Conservation (phyloP, 2,329 filamentous ascomycete genomes). For the Aciculosporium take region DNA sequence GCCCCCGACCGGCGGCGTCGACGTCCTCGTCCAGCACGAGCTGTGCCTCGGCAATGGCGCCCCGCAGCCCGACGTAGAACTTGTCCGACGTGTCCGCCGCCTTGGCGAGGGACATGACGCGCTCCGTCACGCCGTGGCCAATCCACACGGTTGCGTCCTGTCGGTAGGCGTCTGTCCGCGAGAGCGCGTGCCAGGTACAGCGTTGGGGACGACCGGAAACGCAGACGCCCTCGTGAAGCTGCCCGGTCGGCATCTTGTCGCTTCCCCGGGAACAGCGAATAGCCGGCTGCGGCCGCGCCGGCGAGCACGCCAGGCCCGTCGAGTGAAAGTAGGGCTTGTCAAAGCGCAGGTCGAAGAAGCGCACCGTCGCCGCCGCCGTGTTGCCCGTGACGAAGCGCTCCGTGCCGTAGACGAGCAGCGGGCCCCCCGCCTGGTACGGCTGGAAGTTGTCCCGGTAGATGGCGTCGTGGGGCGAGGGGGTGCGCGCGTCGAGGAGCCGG, state of each 20-base stretch:
- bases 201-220: slow-evolving; percentile 15
- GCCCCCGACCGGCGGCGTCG: slow-evolving; percentile 9
- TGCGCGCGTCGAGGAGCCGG: slow-evolving; percentile 36
- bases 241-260: slow-evolving; percentile 2
- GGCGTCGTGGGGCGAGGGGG: slow-evolving; percentile 29
- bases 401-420: slow-evolving; percentile 34
- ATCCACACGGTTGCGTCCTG: slow-evolving; percentile 36
- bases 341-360: slow-evolving; percentile 41
- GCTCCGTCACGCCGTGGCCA: slow-evolving; percentile 17
- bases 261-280: not conserved
- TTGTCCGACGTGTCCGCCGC: slow-evolving; percentile 30
- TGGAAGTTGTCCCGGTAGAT: slow-evolving; percentile 41
- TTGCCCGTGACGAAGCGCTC: slow-evolving; percentile 38
- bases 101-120: slow-evolving; percentile 33
- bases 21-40: slow-evolving; percentile 16
- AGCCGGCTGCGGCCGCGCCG: not conserved
- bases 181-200: slow-evolving; percentile 36
- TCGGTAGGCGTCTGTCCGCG: slow-evolving; percentile 28
- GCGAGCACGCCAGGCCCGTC: slow-evolving; percentile 30
- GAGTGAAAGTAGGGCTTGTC: slow-evolving; percentile 34
- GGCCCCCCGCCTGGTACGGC: slow-evolving; percentile 28
- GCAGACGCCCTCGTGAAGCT: slow-evolving; percentile 19
- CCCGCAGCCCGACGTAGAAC: slow-evolving; percentile 36
- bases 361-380: slow-evolving; percentile 27
- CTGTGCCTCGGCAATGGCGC: slow-evolving; percentile 30